A percentile compares a stretch with the other conserved stretches of the same genome.
phyloP scores from a whole-genome alignment of 73 alveolate genomes.

The Symbiodinium pilosum region DNA sequence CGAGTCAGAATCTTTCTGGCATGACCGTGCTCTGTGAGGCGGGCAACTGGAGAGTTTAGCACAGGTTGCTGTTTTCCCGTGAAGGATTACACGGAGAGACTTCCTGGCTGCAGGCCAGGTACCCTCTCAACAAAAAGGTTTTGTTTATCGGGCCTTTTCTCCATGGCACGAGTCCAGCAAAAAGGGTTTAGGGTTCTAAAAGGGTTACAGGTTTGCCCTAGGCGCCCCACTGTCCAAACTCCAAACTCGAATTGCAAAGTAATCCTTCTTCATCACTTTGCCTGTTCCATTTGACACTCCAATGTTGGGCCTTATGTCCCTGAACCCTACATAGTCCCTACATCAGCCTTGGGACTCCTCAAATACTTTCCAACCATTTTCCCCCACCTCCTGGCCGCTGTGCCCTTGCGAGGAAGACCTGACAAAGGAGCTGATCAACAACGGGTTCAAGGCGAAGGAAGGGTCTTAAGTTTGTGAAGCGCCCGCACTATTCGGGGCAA shows the following conservation, averaged over 20 bases:
- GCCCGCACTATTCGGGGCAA: too few relatives aligned
- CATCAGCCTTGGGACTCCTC: background rate
- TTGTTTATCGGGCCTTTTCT: too few relatives aligned
- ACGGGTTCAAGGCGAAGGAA: too few relatives aligned
- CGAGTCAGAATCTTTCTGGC: too few relatives aligned
- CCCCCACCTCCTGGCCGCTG: background rate
- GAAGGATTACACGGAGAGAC: background rate
- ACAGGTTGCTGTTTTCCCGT: background rate
- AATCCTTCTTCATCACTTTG: background rate
- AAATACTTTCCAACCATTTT: background rate
- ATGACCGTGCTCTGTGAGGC: too few relatives aligned
- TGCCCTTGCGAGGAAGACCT: conserved; percentile 1
- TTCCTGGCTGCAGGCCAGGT: background rate
- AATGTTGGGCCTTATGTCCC: too few relatives aligned
- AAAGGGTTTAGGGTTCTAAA: too few relatives aligned
- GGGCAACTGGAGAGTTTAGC: too few relatives aligned
- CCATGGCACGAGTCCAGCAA: too few relatives aligned
- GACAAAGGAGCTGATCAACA: too few relatives aligned
- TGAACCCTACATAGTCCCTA: background rate
- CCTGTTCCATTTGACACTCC: too few relatives aligned
- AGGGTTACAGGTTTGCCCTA: background rate
- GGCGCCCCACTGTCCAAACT: background rate
- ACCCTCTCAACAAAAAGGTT: background rate
- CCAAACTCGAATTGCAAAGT: background rate
- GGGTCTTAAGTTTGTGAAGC: too few relatives aligned